phyloP scores from a whole-genome alignment of 164 flowering plant species.

The Houttuynia cordata region DNA sequence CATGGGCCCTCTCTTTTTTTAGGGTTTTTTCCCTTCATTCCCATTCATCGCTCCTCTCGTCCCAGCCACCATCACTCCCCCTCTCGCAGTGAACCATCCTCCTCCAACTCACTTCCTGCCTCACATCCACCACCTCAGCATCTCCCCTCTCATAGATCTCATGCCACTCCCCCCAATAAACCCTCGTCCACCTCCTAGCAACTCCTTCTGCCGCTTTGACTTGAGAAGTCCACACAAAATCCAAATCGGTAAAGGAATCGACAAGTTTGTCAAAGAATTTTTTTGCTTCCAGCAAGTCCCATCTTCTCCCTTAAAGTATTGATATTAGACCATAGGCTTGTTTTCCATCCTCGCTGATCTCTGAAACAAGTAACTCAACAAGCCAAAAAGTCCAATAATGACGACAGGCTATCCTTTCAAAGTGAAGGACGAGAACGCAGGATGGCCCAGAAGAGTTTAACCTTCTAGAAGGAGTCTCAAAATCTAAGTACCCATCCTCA shows the following conservation, averaged over 20 bases:
- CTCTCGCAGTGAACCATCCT: too few relatives aligned
- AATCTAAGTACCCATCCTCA: conserved; percentile 27
- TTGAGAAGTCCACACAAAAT: conserved; percentile 89
- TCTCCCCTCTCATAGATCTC: too few relatives aligned
- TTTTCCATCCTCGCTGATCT: conserved; percentile 46
- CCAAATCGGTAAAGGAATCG: conserved; percentile 60
- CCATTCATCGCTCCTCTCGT: too few relatives aligned
- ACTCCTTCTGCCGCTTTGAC: too few relatives aligned
- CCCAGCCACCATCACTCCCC: too few relatives aligned
- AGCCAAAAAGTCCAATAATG: conserved; percentile 89
- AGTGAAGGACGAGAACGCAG: conserved; percentile 96
- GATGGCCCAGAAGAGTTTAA: conserved; percentile 73
- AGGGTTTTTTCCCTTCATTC: too few relatives aligned
- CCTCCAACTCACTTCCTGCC: too few relatives aligned
- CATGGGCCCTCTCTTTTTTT: too few relatives aligned
- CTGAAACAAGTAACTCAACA: conserved; percentile 76
- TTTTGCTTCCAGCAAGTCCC: conserved; percentile 37
- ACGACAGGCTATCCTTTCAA: conserved; percentile 62
- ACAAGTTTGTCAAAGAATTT: conserved; percentile 46
- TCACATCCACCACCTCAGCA: too few relatives aligned
- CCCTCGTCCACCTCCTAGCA: too few relatives aligned
- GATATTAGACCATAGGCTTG: conserved; percentile 46
- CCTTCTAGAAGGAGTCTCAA: conserved; percentile 26
- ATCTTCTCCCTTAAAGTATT: conserved; percentile 53
- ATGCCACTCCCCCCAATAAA: too few relatives aligned